Evolutionary conservation across 2,329 filamentous ascomycete species (phyloP).

Genomic region (Pestalotiopsis sp.): DNA sequence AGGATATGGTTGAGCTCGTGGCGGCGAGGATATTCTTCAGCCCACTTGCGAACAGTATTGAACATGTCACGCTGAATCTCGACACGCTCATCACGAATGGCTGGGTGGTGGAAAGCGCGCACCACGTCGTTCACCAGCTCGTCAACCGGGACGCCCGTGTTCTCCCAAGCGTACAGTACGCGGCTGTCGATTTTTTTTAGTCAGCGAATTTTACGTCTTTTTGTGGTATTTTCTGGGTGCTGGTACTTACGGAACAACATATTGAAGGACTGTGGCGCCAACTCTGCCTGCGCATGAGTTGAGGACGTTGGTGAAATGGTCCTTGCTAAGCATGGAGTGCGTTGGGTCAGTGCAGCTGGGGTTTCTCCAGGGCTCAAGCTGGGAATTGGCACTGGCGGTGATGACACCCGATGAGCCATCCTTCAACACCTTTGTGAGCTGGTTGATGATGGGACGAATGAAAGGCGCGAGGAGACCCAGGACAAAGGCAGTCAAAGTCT

Average conservation of each 20-base stretch:
- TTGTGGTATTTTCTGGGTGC: not conserved
- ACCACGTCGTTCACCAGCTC: slow-evolving; percentile 83
- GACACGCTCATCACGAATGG: slow-evolving; percentile 71
- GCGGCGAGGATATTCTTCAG: slow-evolving; percentile 67
- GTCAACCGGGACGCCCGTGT: slow-evolving; percentile 78
- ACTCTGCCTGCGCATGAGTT: slow-evolving; percentile 78
- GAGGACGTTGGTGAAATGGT: slow-evolving; percentile 79
- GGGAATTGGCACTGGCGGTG: slow-evolving; percentile 69
- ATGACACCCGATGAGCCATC: slow-evolving; percentile 77
- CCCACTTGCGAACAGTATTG: slow-evolving; percentile 81
- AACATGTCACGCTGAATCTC: slow-evolving; percentile 92
- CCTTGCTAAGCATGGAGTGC: slow-evolving; percentile 82
- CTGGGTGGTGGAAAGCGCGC: slow-evolving; percentile 88
- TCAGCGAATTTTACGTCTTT: slow-evolving; percentile 21
- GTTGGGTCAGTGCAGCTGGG: slow-evolving; percentile 76
- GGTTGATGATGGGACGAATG: slow-evolving; percentile 86
- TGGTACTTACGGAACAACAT: slow-evolving; percentile 71
- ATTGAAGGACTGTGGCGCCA: slow-evolving; percentile 78
- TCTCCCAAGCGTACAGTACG: slow-evolving; percentile 90
- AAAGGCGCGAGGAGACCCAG: slow-evolving; percentile 90
- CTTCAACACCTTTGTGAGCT: slow-evolving; percentile 83
- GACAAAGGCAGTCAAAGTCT: slow-evolving; percentile 90
- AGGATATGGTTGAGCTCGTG: slow-evolving; percentile 74
- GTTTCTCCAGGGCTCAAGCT: slow-evolving; percentile 81
- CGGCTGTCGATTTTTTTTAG: slow-evolving; percentile 51